Conservation (phyloP, 306 rosid genomes). For the Quercus aquifolioides region DNA sequence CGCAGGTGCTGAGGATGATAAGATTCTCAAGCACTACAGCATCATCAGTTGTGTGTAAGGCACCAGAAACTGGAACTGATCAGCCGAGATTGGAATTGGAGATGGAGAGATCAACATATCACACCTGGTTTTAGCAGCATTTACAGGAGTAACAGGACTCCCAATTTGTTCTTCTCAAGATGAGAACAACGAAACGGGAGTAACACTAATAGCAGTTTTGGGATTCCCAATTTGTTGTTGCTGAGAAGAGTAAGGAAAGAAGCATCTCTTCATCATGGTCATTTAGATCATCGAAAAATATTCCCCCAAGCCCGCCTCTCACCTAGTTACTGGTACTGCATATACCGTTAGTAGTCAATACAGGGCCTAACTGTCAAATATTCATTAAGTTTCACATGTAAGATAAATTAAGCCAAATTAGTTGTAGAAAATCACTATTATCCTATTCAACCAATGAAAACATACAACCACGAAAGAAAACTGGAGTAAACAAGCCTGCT, state of each 20-base stretch:
- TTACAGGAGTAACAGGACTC: too few relatives aligned
- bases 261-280: constrained; percentile 97
- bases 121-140: too few relatives aligned
- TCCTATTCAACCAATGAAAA: background rate
- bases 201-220: too few relatives aligned
- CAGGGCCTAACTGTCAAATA: background rate
- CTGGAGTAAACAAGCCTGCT: background rate
- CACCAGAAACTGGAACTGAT: too few relatives aligned
- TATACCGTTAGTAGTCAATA: constrained; percentile 7
- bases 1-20: too few relatives aligned
- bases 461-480: background rate
- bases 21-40: too few relatives aligned
- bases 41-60: too few relatives aligned
- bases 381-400: background rate
- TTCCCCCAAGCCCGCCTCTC: constrained; percentile 95
- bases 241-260: constrained; percentile 48
- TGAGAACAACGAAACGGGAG: too few relatives aligned
- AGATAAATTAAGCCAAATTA: background rate
- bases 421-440: background rate
- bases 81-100: too few relatives aligned
- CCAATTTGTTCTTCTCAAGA: too few relatives aligned
- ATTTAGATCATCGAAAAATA: constrained; percentile 89
- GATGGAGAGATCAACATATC: too few relatives aligned
- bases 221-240: too few relatives aligned
- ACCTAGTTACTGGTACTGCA: constrained; percentile 64